These are phyloP conservation scores for Symbiotaphrina buchneri DNA, from an alignment of 495 filamentous ascomycete genomes.

Conservation along the genomic window DNA sequence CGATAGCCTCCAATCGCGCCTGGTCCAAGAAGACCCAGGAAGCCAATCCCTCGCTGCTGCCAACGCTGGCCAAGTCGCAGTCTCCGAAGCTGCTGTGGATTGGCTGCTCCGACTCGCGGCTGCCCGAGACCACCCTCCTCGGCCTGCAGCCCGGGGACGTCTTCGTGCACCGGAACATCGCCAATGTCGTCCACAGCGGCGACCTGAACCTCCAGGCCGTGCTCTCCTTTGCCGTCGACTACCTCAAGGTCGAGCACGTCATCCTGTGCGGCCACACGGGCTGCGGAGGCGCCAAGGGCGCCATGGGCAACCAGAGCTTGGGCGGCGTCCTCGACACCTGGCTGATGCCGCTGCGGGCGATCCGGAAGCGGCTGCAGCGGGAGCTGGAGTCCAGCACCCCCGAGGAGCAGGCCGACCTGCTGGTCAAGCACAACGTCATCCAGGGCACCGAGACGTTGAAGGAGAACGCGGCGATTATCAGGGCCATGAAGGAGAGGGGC, in stretches of 20 bases:
- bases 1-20: too few species aligned
- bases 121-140: constrained; percentile 69
- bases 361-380: constrained; percentile 20
- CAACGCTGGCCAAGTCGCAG: constrained; percentile 43
- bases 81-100: constrained; percentile 69
- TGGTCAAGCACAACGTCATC: constrained; percentile 17
- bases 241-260: constrained; percentile 60
- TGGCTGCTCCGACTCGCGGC: constrained; percentile 76
- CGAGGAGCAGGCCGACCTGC: constrained; percentile 8
- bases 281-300: constrained; percentile 58
- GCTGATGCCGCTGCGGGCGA: constrained; percentile 44
- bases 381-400: constrained; percentile 4
- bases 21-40: constrained; percentile 44
- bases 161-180: constrained; percentile 89
- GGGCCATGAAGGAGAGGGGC: constrained; percentile 15
- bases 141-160: constrained; percentile 69
- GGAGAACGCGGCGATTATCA: constrained; percentile 12
- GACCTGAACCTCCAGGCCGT: constrained; percentile 58
- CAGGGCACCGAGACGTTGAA: constrained; percentile 12
- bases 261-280: constrained; percentile 67
- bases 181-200: constrained; percentile 58
- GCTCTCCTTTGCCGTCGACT: constrained; percentile 60
- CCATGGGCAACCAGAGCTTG: constrained; percentile 40
- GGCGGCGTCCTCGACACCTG: constrained; percentile 64
- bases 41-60: constrained; percentile 51